Conservation (phyloP, 352 stramenopile genomes). For the Phytopythium litorale region DNA sequence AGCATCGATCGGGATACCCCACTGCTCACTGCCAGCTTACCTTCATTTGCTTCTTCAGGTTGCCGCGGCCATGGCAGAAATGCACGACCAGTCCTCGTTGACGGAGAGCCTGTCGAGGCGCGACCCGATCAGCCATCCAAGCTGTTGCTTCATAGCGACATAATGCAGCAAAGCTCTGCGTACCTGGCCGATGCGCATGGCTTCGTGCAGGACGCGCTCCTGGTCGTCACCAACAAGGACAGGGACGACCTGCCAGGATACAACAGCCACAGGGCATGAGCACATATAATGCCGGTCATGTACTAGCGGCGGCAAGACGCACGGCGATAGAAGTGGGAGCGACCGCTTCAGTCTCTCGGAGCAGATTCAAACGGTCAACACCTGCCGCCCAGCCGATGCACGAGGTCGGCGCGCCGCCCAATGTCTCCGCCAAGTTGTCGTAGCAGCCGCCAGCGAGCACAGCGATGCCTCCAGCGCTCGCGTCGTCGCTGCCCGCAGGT, state of each 20-base stretch:
- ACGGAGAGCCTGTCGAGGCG: slow-evolving; percentile 25
- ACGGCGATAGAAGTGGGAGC: slow-evolving; percentile 46
- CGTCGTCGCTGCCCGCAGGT: slow-evolving; percentile 8
- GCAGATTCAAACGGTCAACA: slow-evolving; percentile 70
- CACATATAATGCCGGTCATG: neutral
- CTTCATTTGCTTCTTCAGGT: slow-evolving; percentile 90
- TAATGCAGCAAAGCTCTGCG: neutral
- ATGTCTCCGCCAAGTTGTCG: slow-evolving; percentile 60
- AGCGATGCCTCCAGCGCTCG: slow-evolving; percentile 47
- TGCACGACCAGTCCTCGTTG: slow-evolving; percentile 64
- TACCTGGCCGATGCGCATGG: slow-evolving; percentile 63
- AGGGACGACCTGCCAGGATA: slow-evolving; percentile 49
- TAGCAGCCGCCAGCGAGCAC: slow-evolving; percentile 85
- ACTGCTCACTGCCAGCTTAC: slow-evolving; percentile 13
- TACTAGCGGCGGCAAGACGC: neutral
- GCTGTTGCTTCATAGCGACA: neutral
- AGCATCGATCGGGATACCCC: neutral
- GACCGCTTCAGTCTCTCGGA: slow-evolving; percentile 30
- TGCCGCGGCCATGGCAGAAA: slow-evolving; percentile 73
- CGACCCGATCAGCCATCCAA: neutral
- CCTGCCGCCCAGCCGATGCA: slow-evolving; percentile 86
- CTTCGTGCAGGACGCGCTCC: slow-evolving; percentile 48
- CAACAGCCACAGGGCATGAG: neutral
- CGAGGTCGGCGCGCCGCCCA: slow-evolving; percentile 52
- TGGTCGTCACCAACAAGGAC: slow-evolving; percentile 42